Base-by-base conservation (phyloP, 2,329 filamentous ascomycete species). In the Phialophora verrucosa region DNA sequence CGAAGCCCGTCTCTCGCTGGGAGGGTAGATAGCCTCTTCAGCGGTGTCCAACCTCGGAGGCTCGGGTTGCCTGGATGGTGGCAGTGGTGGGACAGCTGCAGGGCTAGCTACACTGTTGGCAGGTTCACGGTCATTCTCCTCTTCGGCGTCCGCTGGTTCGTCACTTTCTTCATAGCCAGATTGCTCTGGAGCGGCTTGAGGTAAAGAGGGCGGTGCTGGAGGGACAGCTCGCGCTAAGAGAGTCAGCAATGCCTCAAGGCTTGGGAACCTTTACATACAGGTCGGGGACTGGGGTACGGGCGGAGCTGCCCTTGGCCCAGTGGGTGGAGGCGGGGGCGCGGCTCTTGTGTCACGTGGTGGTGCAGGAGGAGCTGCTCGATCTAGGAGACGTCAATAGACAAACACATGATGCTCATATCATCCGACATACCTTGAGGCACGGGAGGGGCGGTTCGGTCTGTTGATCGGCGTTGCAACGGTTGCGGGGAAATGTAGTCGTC, bases 381-480 rank as follows among this genome's bases (percentile, higher is more conserved):
- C 83, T 85, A 56, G 49, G 51, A 23, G 50, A 10, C 14, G 55
- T 57, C 32, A 67, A 65, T 59, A 47, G 23, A 59, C 27, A 59
- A 32, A 31, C 17, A 44, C 20, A 51, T 0, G 23, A 23, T 7
- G 49, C 25, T 27, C 10, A 14, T 12, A 35, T 55, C 58, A 55
- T 23, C 49, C 53, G 35, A 62, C 80, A 80, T 82, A 87, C 85
- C 83, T 76, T 84, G 83, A 63, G 83, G 79, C 49, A 81, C 77
- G 12, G 78, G 81, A 38, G 83, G 80, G 29, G 76, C 76, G 50
- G 80, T 70, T 29, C 80, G 77, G 62, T 84, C 79, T 38, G 79
- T 76, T 20, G 79, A 79, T 4, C 65, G 68, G 31, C 68, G 56
- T 54, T 65, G 64, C 31, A 69, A 42, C 5, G 72, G 67, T 47